These are phyloP conservation scores for Acer negundo DNA, from an alignment of 345 rosid species.

Conservation along the genomic window DNA sequence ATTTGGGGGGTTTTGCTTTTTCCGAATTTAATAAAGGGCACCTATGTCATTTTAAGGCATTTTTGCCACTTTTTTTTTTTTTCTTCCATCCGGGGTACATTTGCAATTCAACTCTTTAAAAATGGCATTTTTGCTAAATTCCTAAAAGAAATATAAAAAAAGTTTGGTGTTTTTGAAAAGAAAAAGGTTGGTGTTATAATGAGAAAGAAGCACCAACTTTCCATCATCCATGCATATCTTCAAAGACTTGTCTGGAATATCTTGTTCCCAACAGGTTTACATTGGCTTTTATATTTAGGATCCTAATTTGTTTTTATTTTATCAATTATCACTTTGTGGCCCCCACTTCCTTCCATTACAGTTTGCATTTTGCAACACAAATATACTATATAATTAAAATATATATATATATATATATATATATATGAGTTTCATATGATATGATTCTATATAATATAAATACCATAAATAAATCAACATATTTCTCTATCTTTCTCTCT, in stretches of 20 bases:
- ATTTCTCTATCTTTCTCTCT: conserved; percentile 28
- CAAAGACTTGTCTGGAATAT: conserved; percentile 47
- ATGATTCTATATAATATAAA: conserved; percentile 11
- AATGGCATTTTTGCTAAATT: no score
- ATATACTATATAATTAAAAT: conserved; percentile 17
- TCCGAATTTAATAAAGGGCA: no score
- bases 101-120: no score
- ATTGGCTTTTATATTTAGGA: conserved; percentile 27
- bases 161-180: no score
- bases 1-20: no score
- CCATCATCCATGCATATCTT: conserved; percentile 17
- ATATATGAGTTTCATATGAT: background rate
- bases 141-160: background rate
- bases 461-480: background rate
- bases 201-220: conserved; percentile 23
- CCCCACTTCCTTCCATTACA: conserved; percentile 29
- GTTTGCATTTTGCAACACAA: conserved; percentile 26
- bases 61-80: no score
- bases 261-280: conserved; percentile 34
- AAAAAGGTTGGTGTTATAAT: background rate
- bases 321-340: conserved; percentile 16
- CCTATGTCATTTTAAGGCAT: no score
- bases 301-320: conserved; percentile 18
- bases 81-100: no score
- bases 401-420: no score